A percentile compares a stretch with the other conserved stretches of the same genome.
Conservation (phyloP, 73 alveolate genomes). For the Paramecium caudatum region DNA sequence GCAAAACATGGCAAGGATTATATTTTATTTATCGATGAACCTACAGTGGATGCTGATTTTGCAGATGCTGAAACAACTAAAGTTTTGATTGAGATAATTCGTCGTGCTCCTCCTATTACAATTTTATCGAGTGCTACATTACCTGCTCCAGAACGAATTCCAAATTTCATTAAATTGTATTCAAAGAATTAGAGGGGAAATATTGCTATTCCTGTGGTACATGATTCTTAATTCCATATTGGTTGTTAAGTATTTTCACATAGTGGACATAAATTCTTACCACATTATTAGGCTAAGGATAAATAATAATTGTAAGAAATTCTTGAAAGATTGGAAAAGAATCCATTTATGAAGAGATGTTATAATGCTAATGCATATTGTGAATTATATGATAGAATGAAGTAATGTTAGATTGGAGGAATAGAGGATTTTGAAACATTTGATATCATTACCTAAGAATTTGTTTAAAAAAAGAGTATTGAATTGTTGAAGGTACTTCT, state of each 20-base stretch:
- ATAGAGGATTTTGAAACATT: slow-evolving; percentile 58
- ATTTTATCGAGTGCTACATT: slow-evolving; percentile 57
- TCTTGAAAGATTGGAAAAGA: slow-evolving; percentile 1
- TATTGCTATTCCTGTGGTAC: background rate
- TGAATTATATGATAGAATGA: slow-evolving; percentile 69
- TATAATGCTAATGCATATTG: slow-evolving; percentile 69
- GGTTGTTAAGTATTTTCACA: slow-evolving; percentile 68
- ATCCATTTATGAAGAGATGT: slow-evolving; percentile 63
- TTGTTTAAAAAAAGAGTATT: slow-evolving; percentile 60
- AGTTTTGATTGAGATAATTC: slow-evolving; percentile 18
- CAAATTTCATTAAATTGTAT: slow-evolving; percentile 4
- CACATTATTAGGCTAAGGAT: slow-evolving; percentile 53
- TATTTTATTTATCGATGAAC: slow-evolving; percentile 64
- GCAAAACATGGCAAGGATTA: slow-evolving; percentile 52
- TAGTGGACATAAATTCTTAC: slow-evolving; percentile 52
- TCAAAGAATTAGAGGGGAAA: background rate
- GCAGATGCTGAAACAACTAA: slow-evolving; percentile 47
- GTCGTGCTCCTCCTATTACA: slow-evolving; percentile 65
- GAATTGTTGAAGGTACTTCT: background rate
- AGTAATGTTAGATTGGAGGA: background rate
- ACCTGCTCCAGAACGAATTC: slow-evolving; percentile 58
- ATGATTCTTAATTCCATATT: slow-evolving; percentile 61
- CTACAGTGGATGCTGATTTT: slow-evolving; percentile 70
- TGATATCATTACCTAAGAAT: slow-evolving; percentile 36
- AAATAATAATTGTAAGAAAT: slow-evolving; percentile 15